phyloP scores from a whole-genome alignment of 2,329 filamentous ascomycete species.

The Daldinia sp. region DNA sequence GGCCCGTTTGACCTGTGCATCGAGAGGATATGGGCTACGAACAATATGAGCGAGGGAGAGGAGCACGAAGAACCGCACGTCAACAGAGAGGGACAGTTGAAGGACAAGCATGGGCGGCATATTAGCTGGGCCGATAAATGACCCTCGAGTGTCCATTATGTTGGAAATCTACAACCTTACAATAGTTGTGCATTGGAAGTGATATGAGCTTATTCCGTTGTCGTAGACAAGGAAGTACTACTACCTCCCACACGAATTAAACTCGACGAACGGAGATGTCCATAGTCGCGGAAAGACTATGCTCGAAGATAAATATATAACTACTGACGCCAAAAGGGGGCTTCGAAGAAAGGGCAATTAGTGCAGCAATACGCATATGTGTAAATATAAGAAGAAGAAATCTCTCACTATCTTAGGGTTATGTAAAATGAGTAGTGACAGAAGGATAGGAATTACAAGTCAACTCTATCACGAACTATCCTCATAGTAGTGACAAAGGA shows the following conservation, averaged over 20 bases:
- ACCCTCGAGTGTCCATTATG: constrained; percentile 10
- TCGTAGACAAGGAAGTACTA: background rate
- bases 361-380: background rate
- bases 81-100: constrained; percentile 54
- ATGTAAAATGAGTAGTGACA: background rate
- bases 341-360: background rate
- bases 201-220: background rate
- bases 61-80: constrained; percentile 39
- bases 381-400: background rate
- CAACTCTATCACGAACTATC: background rate
- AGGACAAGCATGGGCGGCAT: constrained; percentile 58
- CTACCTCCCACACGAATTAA: background rate
- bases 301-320: background rate
- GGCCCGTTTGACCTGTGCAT: constrained; percentile 91
- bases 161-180: background rate
- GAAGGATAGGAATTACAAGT: background rate
- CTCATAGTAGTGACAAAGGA: background rate
- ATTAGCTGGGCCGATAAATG: constrained; percentile 56
- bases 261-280: background rate
- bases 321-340: background rate
- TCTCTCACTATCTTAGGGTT: background rate
- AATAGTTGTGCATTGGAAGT: background rate
- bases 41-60: constrained; percentile 62
- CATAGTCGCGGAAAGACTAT: background rate
- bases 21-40: constrained; percentile 91